Percentiles rank a stretch among this genome's conserved stretches.
phyloP scores from a whole-genome alignment of 106 monocot species.

The Phalaenopsis aphrodite region DNA sequence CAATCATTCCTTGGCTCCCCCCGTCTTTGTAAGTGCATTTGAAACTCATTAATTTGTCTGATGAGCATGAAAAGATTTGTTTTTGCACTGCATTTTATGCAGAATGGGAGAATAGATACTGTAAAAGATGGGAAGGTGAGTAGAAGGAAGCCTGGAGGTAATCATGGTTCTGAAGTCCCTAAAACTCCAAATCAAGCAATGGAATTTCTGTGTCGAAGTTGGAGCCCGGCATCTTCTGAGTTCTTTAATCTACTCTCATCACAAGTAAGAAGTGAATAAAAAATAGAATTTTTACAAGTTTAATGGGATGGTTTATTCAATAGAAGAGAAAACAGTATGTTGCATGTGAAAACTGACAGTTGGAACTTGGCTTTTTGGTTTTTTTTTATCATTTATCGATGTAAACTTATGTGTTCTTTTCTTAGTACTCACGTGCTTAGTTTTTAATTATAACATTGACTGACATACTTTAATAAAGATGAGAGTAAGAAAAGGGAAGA shows the following conservation, averaged over 20 bases:
- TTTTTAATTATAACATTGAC: background rate
- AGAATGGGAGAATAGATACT: slow-evolving; percentile 26
- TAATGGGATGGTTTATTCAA: background rate
- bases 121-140: background rate
- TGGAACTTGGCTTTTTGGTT: background rate
- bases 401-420: background rate
- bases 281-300: background rate
- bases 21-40: background rate
- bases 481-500: too few species aligned
- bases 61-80: background rate
- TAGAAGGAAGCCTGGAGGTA: slow-evolving; percentile 17
- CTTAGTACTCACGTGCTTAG: background rate
- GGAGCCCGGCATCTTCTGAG: slow-evolving; percentile 67
- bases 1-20: background rate
- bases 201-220: slow-evolving; percentile 66
- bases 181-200: slow-evolving; percentile 42
- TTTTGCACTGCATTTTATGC: background rate
- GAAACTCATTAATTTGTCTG: background rate
- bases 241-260: slow-evolving; percentile 55
- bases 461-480: too few species aligned
- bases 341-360: background rate
- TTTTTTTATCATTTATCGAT: background rate
- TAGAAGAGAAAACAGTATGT: background rate
- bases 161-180: background rate
- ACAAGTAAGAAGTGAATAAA: slow-evolving; percentile 32